Conservation (phyloP, 2,329 filamentous ascomycete genomes). For the Allantophomopsis lycopodina region DNA sequence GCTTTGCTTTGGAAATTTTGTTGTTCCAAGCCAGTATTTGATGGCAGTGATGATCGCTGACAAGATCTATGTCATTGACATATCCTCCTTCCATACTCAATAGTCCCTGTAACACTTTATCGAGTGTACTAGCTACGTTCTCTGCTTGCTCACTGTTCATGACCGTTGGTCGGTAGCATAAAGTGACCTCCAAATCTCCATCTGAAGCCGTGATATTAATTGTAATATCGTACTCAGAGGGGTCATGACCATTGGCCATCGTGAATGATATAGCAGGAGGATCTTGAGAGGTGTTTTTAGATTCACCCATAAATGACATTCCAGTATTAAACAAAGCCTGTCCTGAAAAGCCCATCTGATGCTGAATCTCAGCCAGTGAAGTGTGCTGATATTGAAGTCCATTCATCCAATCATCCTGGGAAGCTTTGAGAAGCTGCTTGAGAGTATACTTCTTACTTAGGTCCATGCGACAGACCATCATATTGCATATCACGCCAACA, state of each 20-base stretch:
- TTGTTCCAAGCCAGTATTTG: no score
- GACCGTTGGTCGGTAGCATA: background rate
- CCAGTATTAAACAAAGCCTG: conserved; percentile 12
- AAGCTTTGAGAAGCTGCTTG: conserved; percentile 7
- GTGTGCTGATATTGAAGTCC: conserved; percentile 21
- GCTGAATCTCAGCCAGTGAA: conserved; percentile 27
- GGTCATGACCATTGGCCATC: background rate
- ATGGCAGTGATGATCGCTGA: no score
- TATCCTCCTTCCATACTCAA: no score
- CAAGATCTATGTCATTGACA: no score
- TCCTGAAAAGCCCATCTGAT: conserved; percentile 5
- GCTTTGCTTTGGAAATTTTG: no score
- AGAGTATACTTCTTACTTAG: conserved; percentile 12
- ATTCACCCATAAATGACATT: conserved; percentile 5
- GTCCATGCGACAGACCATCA: conserved; percentile 16
- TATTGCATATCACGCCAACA: conserved; percentile 30
- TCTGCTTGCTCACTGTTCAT: no score
- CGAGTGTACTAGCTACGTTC: no score
- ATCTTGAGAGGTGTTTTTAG: background rate
- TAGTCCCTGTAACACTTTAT: no score
- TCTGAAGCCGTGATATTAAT: conserved; percentile 1
- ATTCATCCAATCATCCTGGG: conserved; percentile 19
- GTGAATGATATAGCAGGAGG: background rate
- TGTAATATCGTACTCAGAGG: background rate
- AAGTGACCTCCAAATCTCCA: background rate